Evolutionary conservation across 2,329 filamentous ascomycete species (phyloP), one percentile per base, ranked within the genome.

Genomic region (Aspergillus caelatus): DNA sequence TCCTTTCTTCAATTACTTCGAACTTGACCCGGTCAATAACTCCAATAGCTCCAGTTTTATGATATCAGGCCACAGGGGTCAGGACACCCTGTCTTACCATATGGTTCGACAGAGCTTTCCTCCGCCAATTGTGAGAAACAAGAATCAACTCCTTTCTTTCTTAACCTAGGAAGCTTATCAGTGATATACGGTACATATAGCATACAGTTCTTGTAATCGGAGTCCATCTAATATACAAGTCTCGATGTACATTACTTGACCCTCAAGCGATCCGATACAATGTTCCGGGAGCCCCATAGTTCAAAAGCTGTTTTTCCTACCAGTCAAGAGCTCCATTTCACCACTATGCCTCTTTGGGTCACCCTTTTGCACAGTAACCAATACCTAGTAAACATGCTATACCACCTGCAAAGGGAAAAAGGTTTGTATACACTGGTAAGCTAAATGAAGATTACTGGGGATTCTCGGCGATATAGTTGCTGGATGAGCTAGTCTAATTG

Each of bases 31-130:
- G 11, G 45, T 19, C 5, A 48, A 16, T 6, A 5, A 7, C 6
- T 50, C 7, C 46, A n/a, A 52, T 52, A 9, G 48, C 28, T 19
- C 48, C 48, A 39, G 11, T 41, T 55, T 55, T 55, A 39, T 55
- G 52, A 55, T 55, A 55, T 55, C 52, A 55, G 32, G 52, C 52
- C 52, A 55, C 52, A 39, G 28, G 26, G 30, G 10, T 55, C 32
- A 41, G 52, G 52, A 39, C 3, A 39, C 32, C n/a, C 9, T 16
- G 52, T 55, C 52, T 55, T 55, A 19, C 52, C 21, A 30, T 54
- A 28, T 55, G 52, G 52, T 14, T 55, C 12, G 52, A 39, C 52
- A 14, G 21, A 4, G 30, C 30, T 19, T 54, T 2, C 36, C 28
- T 8, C n/a, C 34, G 7, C 8, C 28, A 2, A 53, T 14, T n/a